Evolutionary conservation across 371 early-diverging fungal genomes (phyloP).

Genomic region (Mucor circinelloides): DNA sequence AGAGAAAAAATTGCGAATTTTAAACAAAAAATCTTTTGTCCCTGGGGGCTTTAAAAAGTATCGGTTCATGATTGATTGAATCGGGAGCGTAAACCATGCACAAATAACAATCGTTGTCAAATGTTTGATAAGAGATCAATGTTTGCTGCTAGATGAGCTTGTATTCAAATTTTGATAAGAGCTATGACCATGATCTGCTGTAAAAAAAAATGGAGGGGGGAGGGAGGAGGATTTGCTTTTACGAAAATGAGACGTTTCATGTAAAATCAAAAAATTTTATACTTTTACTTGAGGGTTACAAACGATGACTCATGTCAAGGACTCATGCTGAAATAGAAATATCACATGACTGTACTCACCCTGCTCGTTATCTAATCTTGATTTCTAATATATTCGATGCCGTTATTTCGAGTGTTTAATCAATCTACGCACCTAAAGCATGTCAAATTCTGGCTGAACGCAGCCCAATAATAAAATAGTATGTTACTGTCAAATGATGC

Average conservation of each 20-base stretch:
- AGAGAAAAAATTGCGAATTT: not conserved
- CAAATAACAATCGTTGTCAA: not conserved
- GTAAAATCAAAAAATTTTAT: not conserved
- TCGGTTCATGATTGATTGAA: not conserved
- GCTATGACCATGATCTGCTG: too few relatives aligned
- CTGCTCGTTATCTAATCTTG: not conserved
- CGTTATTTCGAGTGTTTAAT: not conserved
- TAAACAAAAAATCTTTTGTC: conserved; percentile 2
- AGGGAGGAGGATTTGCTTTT: too few relatives aligned
- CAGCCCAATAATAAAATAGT: not conserved
- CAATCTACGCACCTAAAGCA: not conserved
- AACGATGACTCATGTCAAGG: conserved; percentile 1
- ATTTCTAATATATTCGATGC: not conserved
- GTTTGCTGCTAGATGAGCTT: not conserved
- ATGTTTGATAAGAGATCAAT: not conserved
- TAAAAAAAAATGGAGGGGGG: too few relatives aligned
- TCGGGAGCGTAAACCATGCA: not conserved
- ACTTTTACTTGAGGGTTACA: not conserved
- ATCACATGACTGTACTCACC: not conserved
- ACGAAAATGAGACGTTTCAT: not conserved
- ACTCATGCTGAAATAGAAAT: not conserved
- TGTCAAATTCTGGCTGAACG: not conserved
- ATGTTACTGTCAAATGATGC: not conserved
- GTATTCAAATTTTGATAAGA: not conserved
- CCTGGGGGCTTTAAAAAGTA: conserved; percentile 16